Base-by-base conservation (phyloP, 2,329 filamentous ascomycete species). In the Neobulgaria alba region DNA sequence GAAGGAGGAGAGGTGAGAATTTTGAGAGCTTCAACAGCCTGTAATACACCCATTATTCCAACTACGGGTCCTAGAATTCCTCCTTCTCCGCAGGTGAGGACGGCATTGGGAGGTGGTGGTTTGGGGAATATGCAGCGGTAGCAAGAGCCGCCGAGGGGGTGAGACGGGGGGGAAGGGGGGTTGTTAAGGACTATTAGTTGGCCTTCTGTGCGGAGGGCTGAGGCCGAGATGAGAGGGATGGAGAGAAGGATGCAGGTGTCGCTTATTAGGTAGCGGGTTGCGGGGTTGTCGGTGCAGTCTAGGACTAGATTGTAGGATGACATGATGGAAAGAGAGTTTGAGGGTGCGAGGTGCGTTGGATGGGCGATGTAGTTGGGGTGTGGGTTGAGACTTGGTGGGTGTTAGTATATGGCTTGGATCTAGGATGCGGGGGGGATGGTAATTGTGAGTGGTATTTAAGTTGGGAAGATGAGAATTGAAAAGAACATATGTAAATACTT, bases 201-300 rank as follows among this genome's bases (percentile, higher is more conserved):
- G 2, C 92, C 92, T 42, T 95, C 89, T 0, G 82, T 87, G 14
- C 86, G 79, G 17, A 96, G 73, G 0, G 92, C 90, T 0, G 89
- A 93, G 1, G 90, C 92, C 3, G 88, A 95, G 10, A 96, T 77
- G 12, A 98, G 73, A 0, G 86, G 79, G 56, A 87, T 92, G 2
- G 72, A 66, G 1, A 89, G 69, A 3, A 95, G 68, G 8, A 95
- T 83, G 52, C 87, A 93, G 12, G 84, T 76, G 58, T 98, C 92
- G 0, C 87, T 95, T 49, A 96, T 85, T 33, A 96, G 74, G 60
- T 98, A 96, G 32, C 92, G 84, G 0, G 87, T 85, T 1, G 85
- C 82, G 0, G 92, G 90, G 50, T 90, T 88, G 62, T 98, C 92
- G 8, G 90, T 96, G 61, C 92, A 98, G 62, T 98, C 92, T 10